phyloP scores from a whole-genome alignment of 2,329 filamentous ascomycete species.

The Magnaporthiopsis incrustans region DNA sequence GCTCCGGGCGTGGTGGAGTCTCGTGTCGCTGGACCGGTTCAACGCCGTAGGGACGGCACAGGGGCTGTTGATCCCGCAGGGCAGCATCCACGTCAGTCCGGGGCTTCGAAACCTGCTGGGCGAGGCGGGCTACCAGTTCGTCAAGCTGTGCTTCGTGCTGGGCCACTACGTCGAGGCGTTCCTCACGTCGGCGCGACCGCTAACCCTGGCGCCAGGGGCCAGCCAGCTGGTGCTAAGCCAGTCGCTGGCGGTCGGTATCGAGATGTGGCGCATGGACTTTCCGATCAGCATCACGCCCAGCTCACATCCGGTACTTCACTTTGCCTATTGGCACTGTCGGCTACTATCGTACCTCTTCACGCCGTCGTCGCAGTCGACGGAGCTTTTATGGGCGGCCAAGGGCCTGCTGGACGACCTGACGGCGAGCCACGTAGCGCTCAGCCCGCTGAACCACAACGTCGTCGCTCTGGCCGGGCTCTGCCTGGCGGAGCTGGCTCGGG shows the following conservation, averaged over 20 bases:
- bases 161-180: conserved; percentile 36
- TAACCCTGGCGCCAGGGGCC: neutral
- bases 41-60: conserved; percentile 60
- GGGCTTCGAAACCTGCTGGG: conserved; percentile 55
- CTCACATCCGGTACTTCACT: conserved; percentile 49
- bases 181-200: conserved; percentile 1
- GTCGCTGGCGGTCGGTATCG: conserved; percentile 49
- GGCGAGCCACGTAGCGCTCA: conserved; percentile 34
- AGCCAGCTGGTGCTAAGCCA: conserved; percentile 18
- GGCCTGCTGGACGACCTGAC: conserved; percentile 52
- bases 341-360: conserved; percentile 55
- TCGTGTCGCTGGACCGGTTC: conserved; percentile 66
- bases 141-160: conserved; percentile 25
- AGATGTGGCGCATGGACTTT: conserved; percentile 58
- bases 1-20: conserved; percentile 62
- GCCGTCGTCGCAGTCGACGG: conserved; percentile 43
- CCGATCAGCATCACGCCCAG: conserved; percentile 45
- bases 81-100: conserved; percentile 49
- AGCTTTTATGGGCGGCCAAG: conserved; percentile 52
- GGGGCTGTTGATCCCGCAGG: conserved; percentile 54
- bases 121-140: conserved; percentile 54
- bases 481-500: conserved; percentile 5
- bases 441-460: conserved; percentile 61
- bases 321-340: conserved; percentile 64
- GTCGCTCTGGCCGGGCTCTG: conserved; percentile 46